A percentile compares a stretch with the other conserved stretches of the same genome.
These are phyloP conservation scores for Pleurotus cornucopiae DNA, from an alignment of 768 basidiomycete species.

Conservation along the genomic window DNA sequence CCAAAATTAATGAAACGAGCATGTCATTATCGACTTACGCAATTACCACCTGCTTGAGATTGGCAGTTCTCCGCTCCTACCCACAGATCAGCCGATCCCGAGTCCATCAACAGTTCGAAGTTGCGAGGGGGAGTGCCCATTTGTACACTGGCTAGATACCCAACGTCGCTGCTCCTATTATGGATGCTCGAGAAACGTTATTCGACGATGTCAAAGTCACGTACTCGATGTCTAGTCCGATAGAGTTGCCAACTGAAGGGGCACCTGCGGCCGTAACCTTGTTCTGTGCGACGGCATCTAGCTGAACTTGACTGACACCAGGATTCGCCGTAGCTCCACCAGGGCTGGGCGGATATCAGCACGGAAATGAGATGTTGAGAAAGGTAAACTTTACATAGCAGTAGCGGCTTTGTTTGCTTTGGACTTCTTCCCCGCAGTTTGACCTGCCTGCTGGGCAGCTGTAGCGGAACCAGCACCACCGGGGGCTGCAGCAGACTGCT, in stretches of 20 bases:
- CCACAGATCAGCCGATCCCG: constrained; percentile 63
- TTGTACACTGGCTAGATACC: constrained; percentile 22
- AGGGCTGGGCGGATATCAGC: background rate
- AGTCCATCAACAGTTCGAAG: constrained; percentile 55
- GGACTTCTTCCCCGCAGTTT: background rate
- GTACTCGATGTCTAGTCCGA: constrained; percentile 48
- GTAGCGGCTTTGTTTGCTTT: background rate
- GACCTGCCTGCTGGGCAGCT: background rate
- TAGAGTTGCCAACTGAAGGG: background rate
- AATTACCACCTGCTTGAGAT: constrained; percentile 22
- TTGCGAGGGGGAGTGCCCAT: constrained; percentile 44
- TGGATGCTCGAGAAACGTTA: constrained; percentile 3
- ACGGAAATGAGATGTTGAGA: background rate
- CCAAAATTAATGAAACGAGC: background rate
- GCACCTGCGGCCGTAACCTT: background rate
- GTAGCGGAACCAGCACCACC: background rate
- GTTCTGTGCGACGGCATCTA: background rate
- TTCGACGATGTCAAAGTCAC: constrained; percentile 12
- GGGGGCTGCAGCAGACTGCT: background rate
- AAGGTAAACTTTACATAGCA: background rate
- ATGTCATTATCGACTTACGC: constrained; percentile 14
- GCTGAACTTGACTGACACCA: background rate
- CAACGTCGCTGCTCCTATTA: constrained; percentile 14
- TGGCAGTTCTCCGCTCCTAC: constrained; percentile 44
- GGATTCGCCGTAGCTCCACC: background rate